Conservation (phyloP, 345 rosid species). For the Boechera divaricarpa region DNA sequence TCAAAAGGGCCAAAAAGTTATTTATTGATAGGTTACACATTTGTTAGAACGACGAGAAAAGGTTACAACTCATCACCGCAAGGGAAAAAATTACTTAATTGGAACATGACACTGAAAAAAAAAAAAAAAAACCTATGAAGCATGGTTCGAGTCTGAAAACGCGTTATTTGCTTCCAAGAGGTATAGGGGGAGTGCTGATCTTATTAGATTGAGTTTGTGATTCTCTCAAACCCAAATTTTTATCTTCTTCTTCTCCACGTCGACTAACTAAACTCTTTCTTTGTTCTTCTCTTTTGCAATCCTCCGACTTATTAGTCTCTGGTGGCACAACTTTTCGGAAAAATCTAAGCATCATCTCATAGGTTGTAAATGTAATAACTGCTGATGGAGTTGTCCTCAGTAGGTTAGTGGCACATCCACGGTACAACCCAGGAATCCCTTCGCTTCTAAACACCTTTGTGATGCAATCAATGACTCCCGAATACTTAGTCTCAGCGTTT, state of each 20-base stretch:
- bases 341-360: constrained; percentile 75
- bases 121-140: constrained; percentile 32
- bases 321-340: constrained; percentile 53
- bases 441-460: constrained; percentile 75
- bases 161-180: constrained; percentile 45
- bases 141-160: constrained; percentile 18
- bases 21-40: constrained; percentile 39
- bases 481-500: constrained; percentile 54
- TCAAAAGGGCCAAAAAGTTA: constrained; percentile 4
- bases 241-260: constrained; percentile 36
- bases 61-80: constrained; percentile 35
- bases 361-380: constrained; percentile 80
- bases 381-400: constrained; percentile 89
- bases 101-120: constrained; percentile 19
- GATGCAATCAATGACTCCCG: constrained; percentile 76
- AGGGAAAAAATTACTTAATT: constrained; percentile 20
- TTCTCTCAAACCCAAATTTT: constrained; percentile 37
- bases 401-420: constrained; percentile 83
- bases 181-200: constrained; percentile 39
- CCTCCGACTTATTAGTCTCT: constrained; percentile 33
- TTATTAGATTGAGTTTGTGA: constrained; percentile 43
- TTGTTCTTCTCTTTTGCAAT: constrained; percentile 31
- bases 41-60: constrained; percentile 33
- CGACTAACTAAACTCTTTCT: constrained; percentile 37
- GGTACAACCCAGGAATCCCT: constrained; percentile 77